Percentiles rank a stretch among this genome's conserved stretches.
Conservation (phyloP, 805 yeast species). For the Myxozyma neglecta region DNA sequence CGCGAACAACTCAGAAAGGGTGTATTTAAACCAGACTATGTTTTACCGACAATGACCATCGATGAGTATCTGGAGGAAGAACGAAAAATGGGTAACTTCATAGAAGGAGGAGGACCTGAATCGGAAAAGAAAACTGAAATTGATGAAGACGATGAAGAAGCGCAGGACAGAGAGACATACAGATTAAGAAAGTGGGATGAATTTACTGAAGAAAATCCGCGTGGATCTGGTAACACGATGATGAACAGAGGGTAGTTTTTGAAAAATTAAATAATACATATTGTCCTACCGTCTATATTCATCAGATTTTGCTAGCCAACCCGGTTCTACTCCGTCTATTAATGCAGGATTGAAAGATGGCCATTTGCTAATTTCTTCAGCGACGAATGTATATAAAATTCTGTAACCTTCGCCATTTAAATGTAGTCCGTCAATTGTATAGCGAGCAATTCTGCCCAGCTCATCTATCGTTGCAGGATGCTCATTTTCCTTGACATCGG, state of each 20-base stretch:
- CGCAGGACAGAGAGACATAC: slow-evolving; percentile 64
- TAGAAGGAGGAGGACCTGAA: slow-evolving; percentile 38
- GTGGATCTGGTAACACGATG: slow-evolving; percentile 82
- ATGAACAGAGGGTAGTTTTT: slow-evolving; percentile 56
- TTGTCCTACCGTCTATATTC: background rate
- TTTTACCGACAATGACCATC: slow-evolving; percentile 88
- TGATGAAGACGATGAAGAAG: slow-evolving; percentile 63
- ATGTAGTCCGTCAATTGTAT: slow-evolving; percentile 31
- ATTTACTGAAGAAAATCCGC: slow-evolving; percentile 79
- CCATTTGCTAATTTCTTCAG: slow-evolving; percentile 7
- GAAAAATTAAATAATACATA: background rate
- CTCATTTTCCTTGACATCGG: background rate
- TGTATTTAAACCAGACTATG: slow-evolving; percentile 90
- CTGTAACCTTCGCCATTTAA: slow-evolving; percentile 35
- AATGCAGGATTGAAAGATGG: slow-evolving; percentile 2
- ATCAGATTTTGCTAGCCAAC: slow-evolving; percentile 31
- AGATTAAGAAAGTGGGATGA: slow-evolving; percentile 90
- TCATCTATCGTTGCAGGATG: slow-evolving; percentile 4
- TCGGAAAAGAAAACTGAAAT: slow-evolving; percentile 46
- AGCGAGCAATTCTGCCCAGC: slow-evolving; percentile 4
- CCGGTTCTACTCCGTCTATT: slow-evolving; percentile 35
- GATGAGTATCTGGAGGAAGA: slow-evolving; percentile 90
- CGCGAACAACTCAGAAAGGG: slow-evolving; percentile 58
- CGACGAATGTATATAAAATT: slow-evolving; percentile 13
- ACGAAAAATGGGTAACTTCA: slow-evolving; percentile 77